Evolutionary conservation across 2,329 filamentous ascomycete genomes (phyloP).

Genomic region (Cytospora piceicola): DNA sequence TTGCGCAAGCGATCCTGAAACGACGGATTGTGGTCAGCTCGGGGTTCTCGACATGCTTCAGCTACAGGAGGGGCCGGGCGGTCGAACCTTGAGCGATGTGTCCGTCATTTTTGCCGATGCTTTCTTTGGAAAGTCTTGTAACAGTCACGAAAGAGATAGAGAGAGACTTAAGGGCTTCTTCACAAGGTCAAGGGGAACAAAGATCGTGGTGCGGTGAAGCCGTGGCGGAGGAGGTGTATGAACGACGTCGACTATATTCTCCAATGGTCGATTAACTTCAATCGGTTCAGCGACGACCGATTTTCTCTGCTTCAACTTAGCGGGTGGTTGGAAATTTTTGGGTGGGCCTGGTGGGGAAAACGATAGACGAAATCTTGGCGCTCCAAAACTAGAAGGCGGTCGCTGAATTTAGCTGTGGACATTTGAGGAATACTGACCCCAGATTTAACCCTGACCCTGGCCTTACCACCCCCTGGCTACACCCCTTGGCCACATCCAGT

Average conservation of each 20-base stretch:
- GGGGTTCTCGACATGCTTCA: constrained; percentile 2
- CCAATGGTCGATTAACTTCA: constrained; percentile 31
- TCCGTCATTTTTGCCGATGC: constrained; percentile 33
- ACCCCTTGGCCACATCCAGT: background rate
- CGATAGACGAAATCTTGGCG: constrained; percentile 8
- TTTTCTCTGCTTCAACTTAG: constrained; percentile 20
- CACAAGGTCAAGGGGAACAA: background rate
- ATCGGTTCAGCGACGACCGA: constrained; percentile 7
- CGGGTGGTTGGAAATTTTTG: constrained; percentile 30
- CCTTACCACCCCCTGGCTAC: no score
- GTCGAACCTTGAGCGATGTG: constrained; percentile 36
- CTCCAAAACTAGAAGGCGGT: background rate
- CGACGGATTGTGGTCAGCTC: constrained; percentile 20
- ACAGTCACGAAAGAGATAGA: background rate
- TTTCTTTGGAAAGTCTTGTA: background rate
- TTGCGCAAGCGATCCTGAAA: constrained; percentile 60
- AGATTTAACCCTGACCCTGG: no score
- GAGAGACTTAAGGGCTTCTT: background rate
- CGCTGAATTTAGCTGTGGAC: background rate
- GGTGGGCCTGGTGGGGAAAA: constrained; percentile 17
- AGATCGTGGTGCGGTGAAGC: background rate
- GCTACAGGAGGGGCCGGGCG: constrained; percentile 4
- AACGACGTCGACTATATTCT: background rate
- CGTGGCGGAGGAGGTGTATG: background rate
- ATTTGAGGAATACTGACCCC: no score